phyloP scores from a whole-genome alignment of 371 early-diverging fungal genomes.

The Paraphysoderma sedebokerense region DNA sequence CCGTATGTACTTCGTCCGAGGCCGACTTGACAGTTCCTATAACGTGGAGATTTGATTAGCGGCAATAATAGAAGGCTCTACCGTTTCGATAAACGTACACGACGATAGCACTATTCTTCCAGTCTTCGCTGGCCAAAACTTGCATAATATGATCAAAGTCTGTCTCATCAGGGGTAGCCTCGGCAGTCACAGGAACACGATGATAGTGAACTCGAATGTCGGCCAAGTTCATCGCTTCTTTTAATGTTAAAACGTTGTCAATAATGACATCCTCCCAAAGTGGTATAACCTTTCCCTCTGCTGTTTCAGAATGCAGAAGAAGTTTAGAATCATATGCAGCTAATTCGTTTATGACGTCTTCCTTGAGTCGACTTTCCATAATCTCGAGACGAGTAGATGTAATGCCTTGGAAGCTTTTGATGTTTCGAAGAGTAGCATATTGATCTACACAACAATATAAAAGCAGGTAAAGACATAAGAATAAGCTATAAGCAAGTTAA shows the following conservation, averaged over 20 bases:
- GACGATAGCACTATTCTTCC: slow-evolving; percentile 20
- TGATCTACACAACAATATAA: no score
- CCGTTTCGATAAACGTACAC: slow-evolving; percentile 24
- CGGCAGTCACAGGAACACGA: slow-evolving; percentile 45
- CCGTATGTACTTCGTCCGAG: slow-evolving; percentile 42
- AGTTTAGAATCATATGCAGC: slow-evolving; percentile 30
- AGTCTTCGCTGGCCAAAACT: slow-evolving; percentile 6
- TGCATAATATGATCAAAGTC: slow-evolving; percentile 39
- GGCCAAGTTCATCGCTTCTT: slow-evolving; percentile 28
- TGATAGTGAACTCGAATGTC: slow-evolving; percentile 15
- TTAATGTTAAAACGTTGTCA: slow-evolving; percentile 31
- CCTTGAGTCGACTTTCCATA: slow-evolving; percentile 44
- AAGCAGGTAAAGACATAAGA: no score
- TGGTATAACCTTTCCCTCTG: slow-evolving; percentile 23
- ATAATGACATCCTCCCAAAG: slow-evolving; percentile 40
- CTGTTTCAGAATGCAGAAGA: slow-evolving; percentile 41
- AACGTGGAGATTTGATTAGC: slow-evolving; percentile 4
- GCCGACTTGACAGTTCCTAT: slow-evolving; percentile 50
- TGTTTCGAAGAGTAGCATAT: slow-evolving; percentile 42
- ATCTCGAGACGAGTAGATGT: slow-evolving; percentile 40
- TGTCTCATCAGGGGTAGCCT: slow-evolving; percentile 30
- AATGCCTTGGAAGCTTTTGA: slow-evolving; percentile 50
- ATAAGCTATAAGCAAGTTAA: no score
- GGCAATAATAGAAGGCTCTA: neutral
- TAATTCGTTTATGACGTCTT: slow-evolving; percentile 44